Evolutionary conservation across 2,329 filamentous ascomycete genomes (phyloP), one percentile per base, ranked within the genome.

Genomic region (Pestalotiopsis fici): DNA sequence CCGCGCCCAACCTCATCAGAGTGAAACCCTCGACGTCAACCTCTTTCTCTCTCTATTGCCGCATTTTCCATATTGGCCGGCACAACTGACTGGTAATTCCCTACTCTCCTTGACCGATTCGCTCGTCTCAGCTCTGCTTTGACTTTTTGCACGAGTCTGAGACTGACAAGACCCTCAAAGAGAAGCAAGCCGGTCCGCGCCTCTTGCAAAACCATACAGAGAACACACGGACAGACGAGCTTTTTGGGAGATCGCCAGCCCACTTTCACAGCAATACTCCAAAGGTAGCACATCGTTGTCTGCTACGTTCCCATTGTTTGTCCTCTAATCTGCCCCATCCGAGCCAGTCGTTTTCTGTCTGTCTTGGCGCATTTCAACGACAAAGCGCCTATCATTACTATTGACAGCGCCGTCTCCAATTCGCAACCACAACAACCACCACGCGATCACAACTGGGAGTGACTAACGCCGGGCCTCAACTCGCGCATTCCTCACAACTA

Each of bases 1-100:
- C 59, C 37, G 59, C 59, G 31, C 25, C 61, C 31, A 25, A 62
- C 39, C 28, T 64, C 31, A 64, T 64, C 61, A 64, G 21, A n/a
- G 39, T 64, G 61, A 64, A 64, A 64, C 61, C 28, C 39, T 55
- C 39, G 43, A 55, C 23, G 25, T 59, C 57, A 21, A 31, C 12
- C 31, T 31, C 13, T 18, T 18, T 54, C 25, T 21, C n/a, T n/a
- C 43, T 64, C n/a, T 54, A 25, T 55, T 54, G 23, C 60, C 31
- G 57, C 13, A 28, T 28, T 43, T 28, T 13, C 60, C 35, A 47
- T 47, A 18, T 28, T 39, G n/a, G n/a, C 15, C 21, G 21, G n/a
- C 39, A 25, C 21, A 31, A 21, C 25, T 27, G 31, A 35, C 21
- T 35, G 21, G 39, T 13, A 23, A 35, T 35, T 35, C 11, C 31